Percentiles rank a stretch among this genome's conserved stretches.
Evolutionary conservation across 2,329 filamentous ascomycete genomes (phyloP).

Genomic region (Penicillium sp.): DNA sequence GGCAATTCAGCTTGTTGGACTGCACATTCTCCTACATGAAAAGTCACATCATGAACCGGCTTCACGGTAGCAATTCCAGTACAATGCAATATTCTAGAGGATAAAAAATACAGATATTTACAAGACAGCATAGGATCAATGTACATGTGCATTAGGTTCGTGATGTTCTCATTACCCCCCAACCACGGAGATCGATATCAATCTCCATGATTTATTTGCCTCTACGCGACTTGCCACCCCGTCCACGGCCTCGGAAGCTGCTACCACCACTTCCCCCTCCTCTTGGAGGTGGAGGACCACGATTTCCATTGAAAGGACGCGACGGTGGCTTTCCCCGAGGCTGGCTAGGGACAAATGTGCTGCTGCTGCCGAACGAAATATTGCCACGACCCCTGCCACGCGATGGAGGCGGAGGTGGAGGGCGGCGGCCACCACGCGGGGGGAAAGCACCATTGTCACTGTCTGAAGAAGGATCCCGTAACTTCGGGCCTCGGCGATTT

Average conservation of each 20-base stretch:
- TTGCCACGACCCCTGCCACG: conserved; percentile 28
- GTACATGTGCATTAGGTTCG: background rate
- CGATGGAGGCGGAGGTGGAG: conserved; percentile 25
- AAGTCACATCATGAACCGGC: background rate
- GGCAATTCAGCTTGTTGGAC: background rate
- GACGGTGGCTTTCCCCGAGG: conserved; percentile 12
- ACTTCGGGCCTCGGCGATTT: conserved; percentile 32
- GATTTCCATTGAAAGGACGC: background rate
- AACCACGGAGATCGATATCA: background rate
- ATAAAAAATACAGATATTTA: background rate
- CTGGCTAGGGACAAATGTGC: conserved; percentile 27
- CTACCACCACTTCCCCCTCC: conserved; percentile 15
- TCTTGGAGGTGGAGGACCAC: conserved; percentile 9
- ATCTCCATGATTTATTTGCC: conserved; percentile 6
- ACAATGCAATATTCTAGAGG: background rate
- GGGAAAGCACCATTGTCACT: conserved; percentile 39
- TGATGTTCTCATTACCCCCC: background rate
- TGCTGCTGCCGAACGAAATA: conserved; percentile 36
- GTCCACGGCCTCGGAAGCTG: conserved; percentile 19
- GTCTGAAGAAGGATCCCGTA: conserved; percentile 29
- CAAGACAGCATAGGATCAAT: background rate
- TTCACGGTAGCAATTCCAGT: background rate
- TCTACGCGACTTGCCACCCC: conserved; percentile 13
- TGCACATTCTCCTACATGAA: background rate
- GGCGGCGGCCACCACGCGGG: conserved; percentile 25